A percentile compares a stretch with the other conserved stretches of the same genome.
These are phyloP conservation scores for Ustilago vetiveriae DNA, from an alignment of 1,284 basidiomycete genomes.

Conservation along the genomic window DNA sequence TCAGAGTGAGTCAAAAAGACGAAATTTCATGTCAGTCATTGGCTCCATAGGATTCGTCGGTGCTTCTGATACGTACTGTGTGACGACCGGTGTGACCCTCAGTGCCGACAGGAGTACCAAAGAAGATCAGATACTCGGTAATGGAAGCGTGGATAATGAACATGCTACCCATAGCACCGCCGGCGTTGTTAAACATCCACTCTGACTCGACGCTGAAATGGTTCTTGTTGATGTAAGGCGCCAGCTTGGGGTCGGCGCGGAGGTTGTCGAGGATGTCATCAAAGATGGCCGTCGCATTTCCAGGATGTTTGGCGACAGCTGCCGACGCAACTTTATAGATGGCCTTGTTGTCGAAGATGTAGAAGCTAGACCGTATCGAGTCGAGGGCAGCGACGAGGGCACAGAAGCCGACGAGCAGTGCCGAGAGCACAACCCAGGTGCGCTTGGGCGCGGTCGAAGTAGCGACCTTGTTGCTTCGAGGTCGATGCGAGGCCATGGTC, in stretches of 20 bases:
- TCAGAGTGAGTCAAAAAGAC: too few species aligned
- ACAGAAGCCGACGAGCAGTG: conserved; percentile 30
- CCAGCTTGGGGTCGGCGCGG: conserved; percentile 52
- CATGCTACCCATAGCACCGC: conserved; percentile 97
- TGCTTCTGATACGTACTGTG: conserved; percentile 73
- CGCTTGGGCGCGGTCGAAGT: conserved; percentile 13
- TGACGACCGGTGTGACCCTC: conserved; percentile 95
- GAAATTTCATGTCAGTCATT: too few species aligned
- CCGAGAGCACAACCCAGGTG: conserved; percentile 24
- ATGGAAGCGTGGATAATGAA: conserved; percentile 93
- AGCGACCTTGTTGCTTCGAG: conserved; percentile 20
- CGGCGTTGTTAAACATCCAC: conserved; percentile 98
- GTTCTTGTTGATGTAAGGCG: conserved; percentile 58
- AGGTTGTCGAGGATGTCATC: conserved; percentile 59
- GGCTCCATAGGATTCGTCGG: too few species aligned
- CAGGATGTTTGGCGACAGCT: conserved; percentile 51
- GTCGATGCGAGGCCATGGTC: conserved; percentile 34
- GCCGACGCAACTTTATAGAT: conserved; percentile 52
- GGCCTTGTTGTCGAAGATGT: conserved; percentile 60
- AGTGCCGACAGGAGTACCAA: conserved; percentile 93
- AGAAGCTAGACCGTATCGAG: conserved; percentile 49
- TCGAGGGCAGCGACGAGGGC: conserved; percentile 35
- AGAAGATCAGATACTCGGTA: conserved; percentile 82
- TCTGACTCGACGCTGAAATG: conserved; percentile 71
- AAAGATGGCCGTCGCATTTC: conserved; percentile 60